A percentile compares a stretch with the other conserved stretches of the same genome.
phyloP scores from a whole-genome alignment of 169 alveolate genomes.

The Cryptosporidium sp. region DNA sequence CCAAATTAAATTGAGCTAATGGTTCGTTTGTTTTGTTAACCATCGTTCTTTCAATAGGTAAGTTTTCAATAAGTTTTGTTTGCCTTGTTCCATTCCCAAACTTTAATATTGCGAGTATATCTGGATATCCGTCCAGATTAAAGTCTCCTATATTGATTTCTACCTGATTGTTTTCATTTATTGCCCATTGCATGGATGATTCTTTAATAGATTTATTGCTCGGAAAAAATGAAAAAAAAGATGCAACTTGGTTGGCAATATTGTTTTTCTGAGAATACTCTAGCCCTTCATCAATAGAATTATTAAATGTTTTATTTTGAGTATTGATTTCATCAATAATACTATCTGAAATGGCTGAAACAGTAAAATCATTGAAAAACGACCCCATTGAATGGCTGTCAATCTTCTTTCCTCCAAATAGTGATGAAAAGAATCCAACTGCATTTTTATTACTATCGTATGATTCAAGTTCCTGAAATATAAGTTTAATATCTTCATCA shows the following conservation, averaged over 20 bases:
- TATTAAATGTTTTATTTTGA: no score
- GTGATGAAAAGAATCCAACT: conserved; percentile 27
- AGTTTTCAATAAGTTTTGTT: conserved; percentile 39
- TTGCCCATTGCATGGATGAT: conserved; percentile 35
- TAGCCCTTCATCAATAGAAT: not conserved
- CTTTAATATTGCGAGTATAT: conserved; percentile 65
- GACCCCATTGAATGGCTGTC: conserved; percentile 6
- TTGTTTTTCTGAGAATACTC: conserved; percentile 3
- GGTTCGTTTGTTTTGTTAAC: conserved; percentile 6
- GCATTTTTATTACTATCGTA: not conserved
- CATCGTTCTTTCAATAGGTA: conserved; percentile 5
- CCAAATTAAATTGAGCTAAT: not conserved
- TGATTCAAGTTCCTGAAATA: conserved; percentile 38
- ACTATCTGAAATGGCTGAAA: conserved; percentile 16
- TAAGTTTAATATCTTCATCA: conserved; percentile 29
- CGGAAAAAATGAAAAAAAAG: conserved; percentile 58
- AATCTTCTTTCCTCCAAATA: conserved; percentile 4
- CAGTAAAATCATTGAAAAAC: conserved; percentile 41
- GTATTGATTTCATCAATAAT: not conserved
- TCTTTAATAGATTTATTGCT: not conserved
- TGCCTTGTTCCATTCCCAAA: conserved; percentile 47
- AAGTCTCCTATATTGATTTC: conserved; percentile 78
- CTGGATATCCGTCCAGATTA: conserved; percentile 83
- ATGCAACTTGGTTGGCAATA: conserved; percentile 53
- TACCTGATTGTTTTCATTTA: not conserved